A percentile compares a stretch with the other conserved stretches of the same genome.
Conservation (phyloP, 306 rosid genomes). For the Acacia crassicarpa region DNA sequence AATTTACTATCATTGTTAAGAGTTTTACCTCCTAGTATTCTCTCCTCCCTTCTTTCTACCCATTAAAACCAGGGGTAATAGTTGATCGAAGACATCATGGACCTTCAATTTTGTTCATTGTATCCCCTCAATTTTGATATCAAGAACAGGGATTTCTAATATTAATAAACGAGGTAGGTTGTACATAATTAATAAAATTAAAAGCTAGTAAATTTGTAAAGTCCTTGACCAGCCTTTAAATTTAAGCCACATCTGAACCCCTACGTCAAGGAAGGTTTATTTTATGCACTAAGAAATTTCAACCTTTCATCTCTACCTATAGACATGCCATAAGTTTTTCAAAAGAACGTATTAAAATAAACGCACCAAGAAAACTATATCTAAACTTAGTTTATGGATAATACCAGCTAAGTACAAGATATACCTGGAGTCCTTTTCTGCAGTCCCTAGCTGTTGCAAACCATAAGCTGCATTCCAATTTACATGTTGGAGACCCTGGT, state of each 20-base stretch:
- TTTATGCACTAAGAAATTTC: background rate
- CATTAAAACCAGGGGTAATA: background rate
- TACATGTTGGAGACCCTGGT: constrained; percentile 67
- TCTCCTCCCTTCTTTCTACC: background rate
- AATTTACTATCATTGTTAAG: background rate
- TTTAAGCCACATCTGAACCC: background rate
- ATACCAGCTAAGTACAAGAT: constrained; percentile 20
- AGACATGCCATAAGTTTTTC: background rate
- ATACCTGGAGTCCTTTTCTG: constrained; percentile 64
- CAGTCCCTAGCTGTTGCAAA: constrained; percentile 50
- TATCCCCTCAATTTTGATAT: background rate
- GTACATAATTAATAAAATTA: background rate
- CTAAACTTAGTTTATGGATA: background rate
- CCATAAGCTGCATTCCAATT: constrained; percentile 46
- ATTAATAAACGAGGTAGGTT: background rate
- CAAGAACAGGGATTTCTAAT: background rate
- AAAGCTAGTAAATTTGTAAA: too few species aligned
- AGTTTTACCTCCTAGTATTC: background rate
- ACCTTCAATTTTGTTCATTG: background rate
- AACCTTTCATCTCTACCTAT: background rate
- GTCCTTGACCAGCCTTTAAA: background rate
- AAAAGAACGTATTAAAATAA: background rate
- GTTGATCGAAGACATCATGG: background rate
- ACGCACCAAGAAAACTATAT: background rate
- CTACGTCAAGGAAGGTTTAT: background rate